A percentile compares a stretch with the other conserved stretches of the same genome.
phyloP scores from a whole-genome alignment of 169 alveolate genomes.

The Plasmodium ovale region DNA sequence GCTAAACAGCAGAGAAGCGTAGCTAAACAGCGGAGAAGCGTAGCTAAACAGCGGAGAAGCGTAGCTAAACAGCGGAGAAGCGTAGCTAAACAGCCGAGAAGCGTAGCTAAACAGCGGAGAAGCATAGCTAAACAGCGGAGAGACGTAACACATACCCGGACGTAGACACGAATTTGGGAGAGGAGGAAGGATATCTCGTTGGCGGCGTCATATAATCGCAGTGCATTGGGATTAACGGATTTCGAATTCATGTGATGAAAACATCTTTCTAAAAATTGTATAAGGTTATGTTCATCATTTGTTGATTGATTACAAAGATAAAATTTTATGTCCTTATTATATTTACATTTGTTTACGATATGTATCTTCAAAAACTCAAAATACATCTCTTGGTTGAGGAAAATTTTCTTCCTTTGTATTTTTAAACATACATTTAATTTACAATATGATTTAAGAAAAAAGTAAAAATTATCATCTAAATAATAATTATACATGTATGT shows the following conservation, averaged over 20 bases:
- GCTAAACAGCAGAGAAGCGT: no score
- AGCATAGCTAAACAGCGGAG: background rate
- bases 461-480: conserved; percentile 28
- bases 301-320: conserved; percentile 14
- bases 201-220: conserved; percentile 20
- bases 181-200: conserved; percentile 37
- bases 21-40: no score
- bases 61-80: no score
- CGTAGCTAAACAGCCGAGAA: no score
- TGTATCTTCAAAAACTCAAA: conserved; percentile 27
- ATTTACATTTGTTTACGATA: conserved; percentile 37
- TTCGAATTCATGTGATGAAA: conserved; percentile 13
- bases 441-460: conserved; percentile 6
- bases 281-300: background rate
- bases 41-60: no score
- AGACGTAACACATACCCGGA: conserved; percentile 1
- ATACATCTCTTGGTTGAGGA: conserved; percentile 5
- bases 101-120: no score
- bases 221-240: background rate
- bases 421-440: conserved; percentile 25
- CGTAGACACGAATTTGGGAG: conserved; percentile 29
- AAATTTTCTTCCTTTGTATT: conserved; percentile 19
- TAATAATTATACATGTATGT: conserved; percentile 24
- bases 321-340: conserved; percentile 5
- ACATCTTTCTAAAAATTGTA: conserved; percentile 3